Evolutionary conservation across 2,329 filamentous ascomycete genomes (phyloP).

Genomic region (Apiospora malaysiana): DNA sequence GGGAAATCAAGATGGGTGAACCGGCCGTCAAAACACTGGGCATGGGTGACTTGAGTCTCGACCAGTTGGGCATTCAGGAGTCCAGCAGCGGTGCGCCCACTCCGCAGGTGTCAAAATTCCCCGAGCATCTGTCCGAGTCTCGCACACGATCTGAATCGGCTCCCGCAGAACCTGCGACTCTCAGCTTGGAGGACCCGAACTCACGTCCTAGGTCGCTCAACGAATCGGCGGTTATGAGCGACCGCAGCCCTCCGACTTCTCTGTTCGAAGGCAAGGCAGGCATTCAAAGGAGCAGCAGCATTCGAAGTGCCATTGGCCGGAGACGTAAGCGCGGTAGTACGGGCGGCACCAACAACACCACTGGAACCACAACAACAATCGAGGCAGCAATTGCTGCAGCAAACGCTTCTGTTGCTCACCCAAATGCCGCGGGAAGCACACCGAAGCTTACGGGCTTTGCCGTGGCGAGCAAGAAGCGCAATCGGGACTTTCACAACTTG

Average conservation of each 20-base stretch:
- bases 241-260: constrained; percentile 71
- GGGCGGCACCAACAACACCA: constrained; percentile 62
- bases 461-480: constrained; percentile 93
- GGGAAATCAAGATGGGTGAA: constrained; percentile 55
- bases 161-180: constrained; percentile 45
- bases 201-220: constrained; percentile 57
- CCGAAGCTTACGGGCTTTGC: constrained; percentile 93
- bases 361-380: constrained; percentile 67
- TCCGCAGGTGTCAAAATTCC: constrained; percentile 61
- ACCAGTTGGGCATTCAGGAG: constrained; percentile 81
- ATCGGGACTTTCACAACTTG: constrained; percentile 89
- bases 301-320: constrained; percentile 64
- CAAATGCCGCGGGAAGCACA: constrained; percentile 60
- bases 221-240: constrained; percentile 56
- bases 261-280: constrained; percentile 67
- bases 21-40: constrained; percentile 88
- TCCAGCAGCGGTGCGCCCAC: constrained; percentile 59
- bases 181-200: constrained; percentile 43
- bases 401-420: constrained; percentile 71
- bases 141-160: constrained; percentile 64
- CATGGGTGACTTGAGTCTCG: constrained; percentile 85
- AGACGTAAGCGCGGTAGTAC: constrained; percentile 86
- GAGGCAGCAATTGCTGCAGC: constrained; percentile 75
- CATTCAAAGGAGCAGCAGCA: constrained; percentile 69
- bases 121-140: constrained; percentile 51